These are phyloP conservation scores for Cerrena zonata DNA, from an alignment of 1,284 basidiomycete genomes.

Conservation along the genomic window DNA sequence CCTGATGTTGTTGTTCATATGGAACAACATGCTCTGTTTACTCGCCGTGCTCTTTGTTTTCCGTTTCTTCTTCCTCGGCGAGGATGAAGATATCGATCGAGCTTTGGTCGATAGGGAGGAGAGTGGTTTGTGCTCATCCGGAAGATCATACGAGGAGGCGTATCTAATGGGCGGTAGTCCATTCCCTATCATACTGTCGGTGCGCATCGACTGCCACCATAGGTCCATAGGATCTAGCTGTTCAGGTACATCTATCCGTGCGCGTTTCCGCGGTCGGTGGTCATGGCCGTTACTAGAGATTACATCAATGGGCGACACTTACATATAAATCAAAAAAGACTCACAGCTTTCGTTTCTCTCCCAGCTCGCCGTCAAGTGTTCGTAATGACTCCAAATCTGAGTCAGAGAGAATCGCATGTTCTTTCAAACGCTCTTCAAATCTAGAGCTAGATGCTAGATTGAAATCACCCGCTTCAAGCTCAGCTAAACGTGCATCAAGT, in stretches of 20 bases:
- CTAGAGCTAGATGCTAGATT: background rate
- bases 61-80: slow-evolving; percentile 30
- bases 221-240: slow-evolving; percentile 42
- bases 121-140: slow-evolving; percentile 8
- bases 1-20: slow-evolving; percentile 71
- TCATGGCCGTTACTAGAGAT: too few species aligned
- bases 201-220: slow-evolving; percentile 71
- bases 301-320: too few species aligned
- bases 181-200: slow-evolving; percentile 55
- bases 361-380: slow-evolving; percentile 37
- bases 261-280: slow-evolving; percentile 40
- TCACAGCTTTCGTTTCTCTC: slow-evolving; percentile 62
- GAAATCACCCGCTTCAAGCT: slow-evolving; percentile 10
- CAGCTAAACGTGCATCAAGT: slow-evolving; percentile 22
- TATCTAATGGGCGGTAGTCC: slow-evolving; percentile 56
- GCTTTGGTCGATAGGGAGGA: slow-evolving; percentile 21
- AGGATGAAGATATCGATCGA: slow-evolving; percentile 25
- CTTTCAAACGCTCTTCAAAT: slow-evolving; percentile 34
- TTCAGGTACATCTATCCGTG: slow-evolving; percentile 23
- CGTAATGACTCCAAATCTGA: slow-evolving; percentile 36
- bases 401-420: slow-evolving; percentile 35
- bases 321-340: slow-evolving; percentile 26
- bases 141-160: slow-evolving; percentile 34
- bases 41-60: slow-evolving; percentile 18
- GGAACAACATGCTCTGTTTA: slow-evolving; percentile 47